A percentile compares a stretch with the other conserved stretches of the same genome.
phyloP scores from a whole-genome alignment of 2,329 filamentous ascomycete genomes.

The Xylariomycetidae sp. region DNA sequence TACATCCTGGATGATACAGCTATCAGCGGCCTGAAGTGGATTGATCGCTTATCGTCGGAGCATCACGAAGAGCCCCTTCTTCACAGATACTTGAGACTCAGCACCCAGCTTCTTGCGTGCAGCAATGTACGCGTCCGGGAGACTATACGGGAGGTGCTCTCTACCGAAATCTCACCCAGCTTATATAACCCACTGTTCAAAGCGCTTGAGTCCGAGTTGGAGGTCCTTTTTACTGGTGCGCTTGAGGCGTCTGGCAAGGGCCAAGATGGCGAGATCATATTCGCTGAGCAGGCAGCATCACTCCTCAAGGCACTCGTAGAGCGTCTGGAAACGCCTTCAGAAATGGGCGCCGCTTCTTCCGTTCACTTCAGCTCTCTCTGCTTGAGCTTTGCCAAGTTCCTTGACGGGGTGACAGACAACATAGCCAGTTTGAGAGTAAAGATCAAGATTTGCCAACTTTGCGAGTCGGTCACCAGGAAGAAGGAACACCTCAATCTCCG shows the following conservation, averaged over 20 bases:
- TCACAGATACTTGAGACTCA: conserved; percentile 56
- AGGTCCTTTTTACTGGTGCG: conserved; percentile 55
- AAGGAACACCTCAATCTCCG: conserved; percentile 65
- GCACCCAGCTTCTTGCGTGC: conserved; percentile 61
- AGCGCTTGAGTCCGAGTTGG: conserved; percentile 60
- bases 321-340: conserved; percentile 57
- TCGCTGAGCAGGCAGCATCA: conserved; percentile 63
- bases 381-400: conserved; percentile 62
- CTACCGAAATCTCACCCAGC: conserved; percentile 57
- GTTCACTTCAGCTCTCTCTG: conserved; percentile 61
- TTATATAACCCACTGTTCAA: conserved; percentile 61
- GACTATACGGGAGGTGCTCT: conserved; percentile 61
- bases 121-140: conserved; percentile 61
- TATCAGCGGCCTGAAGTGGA: conserved; percentile 57
- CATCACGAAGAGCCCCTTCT: conserved; percentile 57
- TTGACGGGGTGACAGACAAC: conserved; percentile 54
- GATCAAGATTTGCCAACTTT: conserved; percentile 65
- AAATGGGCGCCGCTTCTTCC: conserved; percentile 57
- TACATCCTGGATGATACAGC: conserved; percentile 53
- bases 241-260: conserved; percentile 46
- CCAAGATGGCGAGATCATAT: conserved; percentile 58
- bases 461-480: conserved; percentile 59
- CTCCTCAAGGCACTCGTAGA: conserved; percentile 61
- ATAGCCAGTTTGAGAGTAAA: conserved; percentile 57
- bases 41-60: conserved; percentile 56